These are phyloP conservation scores for Austroboletus rostrupii DNA, from an alignment of 1,284 basidiomycete species.

Conservation along the genomic window DNA sequence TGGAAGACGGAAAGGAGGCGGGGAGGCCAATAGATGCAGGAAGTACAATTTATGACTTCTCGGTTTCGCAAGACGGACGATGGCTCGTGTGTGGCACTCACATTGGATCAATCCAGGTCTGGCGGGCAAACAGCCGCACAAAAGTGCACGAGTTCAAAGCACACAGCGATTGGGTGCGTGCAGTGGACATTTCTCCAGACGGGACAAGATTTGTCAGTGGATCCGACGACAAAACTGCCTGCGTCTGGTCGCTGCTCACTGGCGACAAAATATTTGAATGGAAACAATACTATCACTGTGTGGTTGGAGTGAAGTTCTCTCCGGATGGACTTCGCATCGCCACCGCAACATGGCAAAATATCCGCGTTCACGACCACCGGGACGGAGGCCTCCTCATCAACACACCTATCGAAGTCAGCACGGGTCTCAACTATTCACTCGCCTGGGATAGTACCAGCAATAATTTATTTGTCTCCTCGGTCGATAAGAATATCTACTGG, in stretches of 20 bases:
- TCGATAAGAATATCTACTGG: not conserved
- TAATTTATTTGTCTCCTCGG: not conserved
- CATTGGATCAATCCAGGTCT: not conserved
- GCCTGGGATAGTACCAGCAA: not conserved
- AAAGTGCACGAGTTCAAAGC: not conserved
- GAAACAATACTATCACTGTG: not conserved
- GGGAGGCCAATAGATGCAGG: not conserved
- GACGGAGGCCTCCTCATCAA: not conserved
- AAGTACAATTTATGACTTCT: not conserved
- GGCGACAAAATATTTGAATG: not conserved
- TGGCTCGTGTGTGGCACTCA: not conserved
- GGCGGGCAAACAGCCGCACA: not conserved
- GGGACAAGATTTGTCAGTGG: not conserved
- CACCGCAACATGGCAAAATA: not conserved
- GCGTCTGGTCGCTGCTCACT: not conserved
- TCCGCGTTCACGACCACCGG: not conserved
- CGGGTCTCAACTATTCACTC: not conserved
- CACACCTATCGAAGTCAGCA: not conserved
- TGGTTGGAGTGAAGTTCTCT: not conserved
- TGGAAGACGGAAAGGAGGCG: not conserved
- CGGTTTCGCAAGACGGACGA: not conserved
- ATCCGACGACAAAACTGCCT: not conserved
- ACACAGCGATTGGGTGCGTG: not conserved
- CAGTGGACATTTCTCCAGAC: conserved; percentile 2
- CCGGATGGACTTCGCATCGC: not conserved